A percentile compares a stretch with the other conserved stretches of the same genome.
Evolutionary conservation across 2,329 filamentous ascomycete genomes (phyloP).

Genomic region (Bipolaris victoriae): DNA sequence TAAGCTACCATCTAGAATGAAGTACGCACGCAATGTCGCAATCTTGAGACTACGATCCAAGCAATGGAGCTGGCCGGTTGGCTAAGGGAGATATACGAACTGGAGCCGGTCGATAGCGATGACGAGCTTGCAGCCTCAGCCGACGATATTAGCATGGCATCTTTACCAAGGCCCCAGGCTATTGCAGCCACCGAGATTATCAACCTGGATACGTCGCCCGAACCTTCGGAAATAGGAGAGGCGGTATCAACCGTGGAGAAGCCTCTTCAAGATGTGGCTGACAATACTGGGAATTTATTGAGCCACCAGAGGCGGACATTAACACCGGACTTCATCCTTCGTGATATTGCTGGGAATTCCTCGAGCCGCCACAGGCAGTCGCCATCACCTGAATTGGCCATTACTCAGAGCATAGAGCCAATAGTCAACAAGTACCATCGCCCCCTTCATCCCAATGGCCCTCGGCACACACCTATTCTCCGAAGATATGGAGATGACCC

Average conservation of each 20-base stretch:
- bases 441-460: not conserved
- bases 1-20: slow-evolving; percentile 40
- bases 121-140: slow-evolving; percentile 2
- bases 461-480: not conserved
- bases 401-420: slow-evolving; percentile 16
- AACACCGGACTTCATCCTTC: not conserved
- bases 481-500: slow-evolving; percentile 23
- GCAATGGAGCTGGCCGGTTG: slow-evolving; percentile 62
- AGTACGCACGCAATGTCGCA: slow-evolving; percentile 62
- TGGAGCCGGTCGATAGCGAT: slow-evolving; percentile 10
- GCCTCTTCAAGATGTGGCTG: not conserved
- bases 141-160: not conserved
- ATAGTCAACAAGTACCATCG: not conserved
- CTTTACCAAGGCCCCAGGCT: not conserved
- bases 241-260: not conserved
- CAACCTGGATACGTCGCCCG: slow-evolving; percentile 28
- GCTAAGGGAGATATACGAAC: slow-evolving; percentile 41
- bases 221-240: slow-evolving; percentile 8
- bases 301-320: not conserved
- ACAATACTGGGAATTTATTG: not conserved
- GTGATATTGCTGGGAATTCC: not conserved
- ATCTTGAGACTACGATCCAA: slow-evolving; percentile 69
- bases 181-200: slow-evolving; percentile 16
- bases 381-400: slow-evolving; percentile 2
- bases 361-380: not conserved